Conservation (phyloP, 257 asterid genomes). For the Petunia secreta region DNA sequence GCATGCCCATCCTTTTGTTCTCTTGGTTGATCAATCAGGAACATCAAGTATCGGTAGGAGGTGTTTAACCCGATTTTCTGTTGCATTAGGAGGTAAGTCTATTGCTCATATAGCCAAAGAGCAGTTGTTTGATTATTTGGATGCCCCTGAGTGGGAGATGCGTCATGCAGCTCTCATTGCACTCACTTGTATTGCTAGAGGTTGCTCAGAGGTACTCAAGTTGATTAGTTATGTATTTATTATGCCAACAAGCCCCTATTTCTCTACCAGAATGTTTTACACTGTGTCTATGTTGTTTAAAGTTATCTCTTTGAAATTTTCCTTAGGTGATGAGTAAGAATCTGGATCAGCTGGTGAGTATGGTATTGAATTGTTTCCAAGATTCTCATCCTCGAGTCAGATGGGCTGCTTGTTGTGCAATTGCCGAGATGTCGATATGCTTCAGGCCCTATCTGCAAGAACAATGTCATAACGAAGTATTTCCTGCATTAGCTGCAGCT, state of each 20-base stretch:
- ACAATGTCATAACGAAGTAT: constrained; percentile 33
- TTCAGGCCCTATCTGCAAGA: constrained; percentile 94
- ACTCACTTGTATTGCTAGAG: constrained; percentile 63
- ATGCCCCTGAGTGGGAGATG: constrained; percentile 79
- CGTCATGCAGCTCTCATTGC: no score
- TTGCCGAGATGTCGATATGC: constrained; percentile 91
- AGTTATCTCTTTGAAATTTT: no score
- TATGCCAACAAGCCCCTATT: no score
- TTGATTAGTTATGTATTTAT: no score
- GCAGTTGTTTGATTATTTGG: constrained; percentile 71
- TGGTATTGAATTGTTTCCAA: constrained; percentile 90
- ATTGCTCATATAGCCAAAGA: constrained; percentile 57
- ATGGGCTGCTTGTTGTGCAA: constrained; percentile 26
- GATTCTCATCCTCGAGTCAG: constrained; percentile 41
- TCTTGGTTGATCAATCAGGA: no score
- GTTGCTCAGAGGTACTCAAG: constrained; percentile 78
- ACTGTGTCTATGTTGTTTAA: no score
- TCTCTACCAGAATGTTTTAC: no score
- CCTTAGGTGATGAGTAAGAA: constrained; percentile 81
- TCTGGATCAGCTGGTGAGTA: constrained; percentile 78
- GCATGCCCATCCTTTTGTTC: no score
- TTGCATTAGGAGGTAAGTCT: constrained; percentile 62
- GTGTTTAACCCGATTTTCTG: constrained; percentile 81
- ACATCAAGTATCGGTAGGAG: constrained; percentile 89
- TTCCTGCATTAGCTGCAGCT: constrained; percentile 75